Percentiles rank a stretch among this genome's conserved stretches.
Conservation (phyloP, 495 filamentous ascomycete genomes). For the Aspergillus funiculosus region DNA sequence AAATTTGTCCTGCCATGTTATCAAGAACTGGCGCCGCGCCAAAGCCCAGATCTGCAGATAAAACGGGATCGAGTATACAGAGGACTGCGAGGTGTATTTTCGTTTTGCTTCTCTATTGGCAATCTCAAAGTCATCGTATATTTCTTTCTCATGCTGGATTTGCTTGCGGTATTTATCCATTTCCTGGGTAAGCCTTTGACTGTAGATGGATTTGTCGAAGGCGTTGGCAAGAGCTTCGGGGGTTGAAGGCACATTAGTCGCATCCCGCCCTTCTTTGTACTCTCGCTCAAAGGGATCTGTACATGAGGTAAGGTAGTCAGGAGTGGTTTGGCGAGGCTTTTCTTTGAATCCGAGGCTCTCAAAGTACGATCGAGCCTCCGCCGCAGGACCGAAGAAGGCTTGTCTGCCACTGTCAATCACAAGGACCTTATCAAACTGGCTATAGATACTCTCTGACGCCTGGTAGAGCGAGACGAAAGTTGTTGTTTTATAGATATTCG, state of each 20-base stretch:
- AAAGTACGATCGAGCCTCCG: constrained; percentile 70
- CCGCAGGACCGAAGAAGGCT: constrained; percentile 71
- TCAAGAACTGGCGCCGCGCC: constrained; percentile 74
- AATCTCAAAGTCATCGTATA: constrained; percentile 68
- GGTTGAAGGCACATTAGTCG: constrained; percentile 58
- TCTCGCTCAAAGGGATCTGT: constrained; percentile 80
- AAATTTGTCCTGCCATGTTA: constrained; percentile 82
- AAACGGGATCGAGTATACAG: constrained; percentile 77
- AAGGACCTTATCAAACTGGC: constrained; percentile 80
- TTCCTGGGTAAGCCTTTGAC: constrained; percentile 52
- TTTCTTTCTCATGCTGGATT: constrained; percentile 55
- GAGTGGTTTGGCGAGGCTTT: constrained; percentile 76
- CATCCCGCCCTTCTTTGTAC: constrained; percentile 58
- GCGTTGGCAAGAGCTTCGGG: constrained; percentile 60
- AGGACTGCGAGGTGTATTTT: constrained; percentile 56
- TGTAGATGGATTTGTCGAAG: constrained; percentile 58
- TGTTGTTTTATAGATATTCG: constrained; percentile 70
- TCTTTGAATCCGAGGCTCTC: constrained; percentile 73
- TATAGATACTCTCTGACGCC: constrained; percentile 78
- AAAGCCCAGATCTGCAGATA: constrained; percentile 74
- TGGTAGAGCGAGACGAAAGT: constrained; percentile 82
- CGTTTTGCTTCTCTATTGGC: constrained; percentile 74
- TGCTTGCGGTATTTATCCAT: constrained; percentile 60
- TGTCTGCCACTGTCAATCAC: constrained; percentile 74
- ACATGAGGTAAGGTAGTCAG: constrained; percentile 79